These are phyloP conservation scores for Penicillium olsonii DNA, from an alignment of 2,329 filamentous ascomycete species.

Conservation along the genomic window DNA sequence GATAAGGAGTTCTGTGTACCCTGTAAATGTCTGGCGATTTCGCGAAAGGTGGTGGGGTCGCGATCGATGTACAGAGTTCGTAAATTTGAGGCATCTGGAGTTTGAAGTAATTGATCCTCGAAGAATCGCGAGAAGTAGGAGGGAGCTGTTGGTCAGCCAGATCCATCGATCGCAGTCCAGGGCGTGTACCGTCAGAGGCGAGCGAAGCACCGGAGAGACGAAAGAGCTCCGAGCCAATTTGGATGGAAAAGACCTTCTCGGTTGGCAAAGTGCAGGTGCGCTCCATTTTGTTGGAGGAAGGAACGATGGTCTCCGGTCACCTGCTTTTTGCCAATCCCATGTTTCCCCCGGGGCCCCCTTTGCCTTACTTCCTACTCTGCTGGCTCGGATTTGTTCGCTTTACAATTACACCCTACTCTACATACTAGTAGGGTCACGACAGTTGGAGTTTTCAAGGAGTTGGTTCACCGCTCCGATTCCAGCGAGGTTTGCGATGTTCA, in stretches of 20 bases:
- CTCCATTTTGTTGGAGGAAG: conserved; percentile 4
- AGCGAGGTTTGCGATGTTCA: too few species aligned
- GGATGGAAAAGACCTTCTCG: conserved; percentile 68
- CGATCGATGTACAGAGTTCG: conserved; percentile 93
- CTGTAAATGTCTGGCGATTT: conserved; percentile 88
- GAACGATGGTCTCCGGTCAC: background rate
- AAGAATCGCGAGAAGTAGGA: conserved; percentile 98
- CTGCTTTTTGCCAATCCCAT: background rate
- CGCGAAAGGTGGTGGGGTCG: conserved; percentile 82
- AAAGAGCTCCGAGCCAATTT: conserved; percentile 70
- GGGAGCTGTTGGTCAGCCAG: conserved; percentile 68
- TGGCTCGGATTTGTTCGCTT: too few species aligned
- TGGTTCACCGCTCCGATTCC: too few species aligned
- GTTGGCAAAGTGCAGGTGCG: conserved; percentile 46
- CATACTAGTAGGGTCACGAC: too few species aligned
- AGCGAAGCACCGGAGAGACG: conserved; percentile 69
- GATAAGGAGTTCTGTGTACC: conserved; percentile 40
- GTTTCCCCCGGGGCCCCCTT: too few species aligned
- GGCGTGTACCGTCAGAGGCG: conserved; percentile 63
- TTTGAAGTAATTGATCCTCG: conserved; percentile 71
- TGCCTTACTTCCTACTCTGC: too few species aligned
- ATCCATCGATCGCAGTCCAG: background rate
- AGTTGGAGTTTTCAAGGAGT: too few species aligned
- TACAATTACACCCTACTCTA: background rate
- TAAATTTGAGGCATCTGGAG: conserved; percentile 56